A percentile compares a stretch with the other conserved stretches of the same genome.
Evolutionary conservation across 2,329 filamentous ascomycete genomes (phyloP).

Genomic region (Mollisia scopiformis): DNA sequence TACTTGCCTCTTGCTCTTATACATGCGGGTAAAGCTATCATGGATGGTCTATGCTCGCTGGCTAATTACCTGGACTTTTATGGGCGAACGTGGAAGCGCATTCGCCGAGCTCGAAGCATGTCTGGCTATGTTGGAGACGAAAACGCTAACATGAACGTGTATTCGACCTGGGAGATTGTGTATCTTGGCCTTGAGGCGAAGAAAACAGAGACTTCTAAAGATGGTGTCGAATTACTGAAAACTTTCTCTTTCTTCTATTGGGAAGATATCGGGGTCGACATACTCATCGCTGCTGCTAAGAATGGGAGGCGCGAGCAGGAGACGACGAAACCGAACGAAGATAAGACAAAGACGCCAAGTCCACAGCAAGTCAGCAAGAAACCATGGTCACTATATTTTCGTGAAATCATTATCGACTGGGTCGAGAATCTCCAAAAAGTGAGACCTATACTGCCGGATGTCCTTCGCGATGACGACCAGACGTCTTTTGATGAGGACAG

Average conservation of each 20-base stretch:
- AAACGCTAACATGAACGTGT: conserved; percentile 26
- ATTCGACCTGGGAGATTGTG: not conserved
- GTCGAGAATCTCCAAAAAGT: not conserved
- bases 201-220: not conserved
- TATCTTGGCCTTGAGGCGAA: not conserved
- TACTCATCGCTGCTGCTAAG: not conserved
- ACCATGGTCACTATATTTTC: not conserved
- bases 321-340: not conserved
- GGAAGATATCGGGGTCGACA: not conserved
- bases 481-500: conserved; percentile 15
- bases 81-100: conserved; percentile 9
- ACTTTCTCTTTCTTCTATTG: not conserved
- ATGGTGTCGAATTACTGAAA: not conserved
- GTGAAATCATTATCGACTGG: not conserved
- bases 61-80: conserved; percentile 15
- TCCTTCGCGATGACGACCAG: conserved; percentile 18
- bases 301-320: not conserved
- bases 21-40: conserved; percentile 30
- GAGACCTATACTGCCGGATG: conserved; percentile 13
- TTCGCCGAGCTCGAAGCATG: conserved; percentile 9
- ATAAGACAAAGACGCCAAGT: not conserved
- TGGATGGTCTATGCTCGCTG: conserved; percentile 6
- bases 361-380: not conserved
- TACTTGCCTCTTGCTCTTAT: conserved; percentile 35
- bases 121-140: not conserved